Evolutionary conservation across 1,139 yeast genomes (phyloP), one percentile per base, ranked within the genome.

Genomic region (Taiozyma onychis): DNA sequence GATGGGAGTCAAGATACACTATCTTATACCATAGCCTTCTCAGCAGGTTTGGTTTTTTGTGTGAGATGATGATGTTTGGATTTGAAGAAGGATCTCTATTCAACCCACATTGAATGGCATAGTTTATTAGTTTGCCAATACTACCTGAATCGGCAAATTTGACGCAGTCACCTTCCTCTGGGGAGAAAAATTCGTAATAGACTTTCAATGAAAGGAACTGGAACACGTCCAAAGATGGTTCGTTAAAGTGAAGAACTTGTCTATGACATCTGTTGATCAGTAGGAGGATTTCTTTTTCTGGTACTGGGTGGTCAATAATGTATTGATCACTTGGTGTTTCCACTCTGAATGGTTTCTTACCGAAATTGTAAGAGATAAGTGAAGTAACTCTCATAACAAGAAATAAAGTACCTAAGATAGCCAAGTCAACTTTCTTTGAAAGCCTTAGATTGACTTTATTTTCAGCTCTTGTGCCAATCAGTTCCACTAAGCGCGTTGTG

Each of bases 1-100:
- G 61, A 39, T 57, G 53, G 14, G 55, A 49, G 44, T 60, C 61
- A 35, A 58, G 34, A 16, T 50, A 52, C 2, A 56, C 49, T 27
- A 59, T 48, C 28, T 49, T 48, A 26, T 52, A 51, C 65, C 65
- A 61, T 18, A 61, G 39, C 41, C 64, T 51, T 55, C 64, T 55
- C n/a, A 52, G 41, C 26, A 58, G 22, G 43, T 61, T 60, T n/a
- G 41, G 49, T 14, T 49, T 46, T 11, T 51, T 47, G 11, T 44
- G 21, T 4, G 48, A 42, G 6, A 47, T 11, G 3, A 43, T 30
- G 1, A 13, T 16, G 5, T 44, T 47, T 46, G 51, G 30, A 6
- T 41, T 24, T 0, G 22, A 7, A 4, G 53, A 42, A 5, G 63
- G 62, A 43, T 60, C 64, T 45, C 62, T 54, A 32, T 55, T 57